Conservation (phyloP, 2,329 filamentous ascomycete species). For the Coniochaeta hoffmannii region DNA sequence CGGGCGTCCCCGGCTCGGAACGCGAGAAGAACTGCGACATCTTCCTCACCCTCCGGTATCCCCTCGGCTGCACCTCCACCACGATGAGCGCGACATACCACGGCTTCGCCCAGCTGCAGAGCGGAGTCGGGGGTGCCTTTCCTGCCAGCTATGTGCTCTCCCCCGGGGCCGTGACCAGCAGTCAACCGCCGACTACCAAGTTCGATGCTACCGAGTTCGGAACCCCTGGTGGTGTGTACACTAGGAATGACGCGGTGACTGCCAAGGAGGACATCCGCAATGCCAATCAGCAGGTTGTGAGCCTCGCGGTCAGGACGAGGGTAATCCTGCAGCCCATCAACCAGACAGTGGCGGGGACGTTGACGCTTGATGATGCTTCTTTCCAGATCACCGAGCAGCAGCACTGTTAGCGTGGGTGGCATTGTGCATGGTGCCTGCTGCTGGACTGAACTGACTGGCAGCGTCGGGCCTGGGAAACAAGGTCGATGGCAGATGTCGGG, state of each 20-base stretch:
- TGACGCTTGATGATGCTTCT: not conserved
- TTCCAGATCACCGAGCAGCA: not conserved
- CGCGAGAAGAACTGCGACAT: not conserved
- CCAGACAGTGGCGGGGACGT: not conserved
- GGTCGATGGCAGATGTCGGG: too few species aligned
- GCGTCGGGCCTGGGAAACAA: too few species aligned
- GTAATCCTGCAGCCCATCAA: not conserved
- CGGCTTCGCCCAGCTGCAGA: slow-evolving; percentile 2
- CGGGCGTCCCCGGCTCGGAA: not conserved
- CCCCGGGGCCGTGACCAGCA: not conserved
- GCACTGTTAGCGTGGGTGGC: too few species aligned
- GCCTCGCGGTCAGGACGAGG: not conserved
- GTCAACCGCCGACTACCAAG: not conserved
- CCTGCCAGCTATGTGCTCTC: not conserved
- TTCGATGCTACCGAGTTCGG: not conserved
- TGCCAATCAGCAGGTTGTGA: not conserved
- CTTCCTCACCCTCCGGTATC: slow-evolving; percentile 3
- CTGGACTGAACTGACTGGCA: too few species aligned
- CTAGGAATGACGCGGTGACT: not conserved
- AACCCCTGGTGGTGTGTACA: not conserved
- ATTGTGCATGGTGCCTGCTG: too few species aligned
- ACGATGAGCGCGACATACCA: not conserved
- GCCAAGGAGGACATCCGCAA: not conserved
- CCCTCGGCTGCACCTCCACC: slow-evolving; percentile 6
- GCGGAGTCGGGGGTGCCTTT: not conserved